phyloP scores from a whole-genome alignment of 352 stramenopile genomes.

The Globisporangium heterothallicum region DNA sequence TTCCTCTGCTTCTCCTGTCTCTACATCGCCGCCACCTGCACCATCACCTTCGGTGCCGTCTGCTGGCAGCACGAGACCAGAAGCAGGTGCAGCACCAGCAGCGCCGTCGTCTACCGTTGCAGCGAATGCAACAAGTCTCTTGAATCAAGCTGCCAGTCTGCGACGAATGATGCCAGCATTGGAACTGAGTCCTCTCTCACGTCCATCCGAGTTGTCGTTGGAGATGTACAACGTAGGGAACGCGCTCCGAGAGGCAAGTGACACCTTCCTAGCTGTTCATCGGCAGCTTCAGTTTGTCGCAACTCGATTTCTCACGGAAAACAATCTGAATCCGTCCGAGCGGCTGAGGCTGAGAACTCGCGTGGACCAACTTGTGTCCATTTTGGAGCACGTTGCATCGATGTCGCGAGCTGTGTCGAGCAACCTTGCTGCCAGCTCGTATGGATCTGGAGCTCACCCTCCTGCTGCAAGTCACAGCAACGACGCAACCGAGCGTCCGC shows the following conservation, averaged over 20 bases:
- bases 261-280: constrained; percentile 33
- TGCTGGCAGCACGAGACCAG: background rate
- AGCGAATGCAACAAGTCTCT: constrained; percentile 1
- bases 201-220: constrained; percentile 11
- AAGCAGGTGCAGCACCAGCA: background rate
- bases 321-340: constrained; percentile 20
- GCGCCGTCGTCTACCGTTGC: background rate
- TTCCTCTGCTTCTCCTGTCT: background rate
- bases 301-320: constrained; percentile 18
- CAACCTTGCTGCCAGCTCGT: constrained; percentile 17
- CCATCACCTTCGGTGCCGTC: background rate
- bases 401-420: constrained; percentile 10
- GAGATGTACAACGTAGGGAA: constrained; percentile 31
- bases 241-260: constrained; percentile 19
- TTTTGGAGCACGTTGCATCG: constrained; percentile 10
- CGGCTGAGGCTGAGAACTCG: constrained; percentile 18
- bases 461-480: background rate
- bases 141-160: constrained; percentile 19
- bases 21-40: background rate
- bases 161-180: constrained; percentile 24
- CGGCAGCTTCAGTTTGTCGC: constrained; percentile 28
- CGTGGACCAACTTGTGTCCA: constrained; percentile 19
- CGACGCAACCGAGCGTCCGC: background rate
- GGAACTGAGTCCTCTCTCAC: constrained; percentile 18
- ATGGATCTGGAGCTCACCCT: background rate